These are phyloP conservation scores for Leucosporidium creatinivorum DNA, from an alignment of 768 basidiomycete genomes.

Conservation along the genomic window DNA sequence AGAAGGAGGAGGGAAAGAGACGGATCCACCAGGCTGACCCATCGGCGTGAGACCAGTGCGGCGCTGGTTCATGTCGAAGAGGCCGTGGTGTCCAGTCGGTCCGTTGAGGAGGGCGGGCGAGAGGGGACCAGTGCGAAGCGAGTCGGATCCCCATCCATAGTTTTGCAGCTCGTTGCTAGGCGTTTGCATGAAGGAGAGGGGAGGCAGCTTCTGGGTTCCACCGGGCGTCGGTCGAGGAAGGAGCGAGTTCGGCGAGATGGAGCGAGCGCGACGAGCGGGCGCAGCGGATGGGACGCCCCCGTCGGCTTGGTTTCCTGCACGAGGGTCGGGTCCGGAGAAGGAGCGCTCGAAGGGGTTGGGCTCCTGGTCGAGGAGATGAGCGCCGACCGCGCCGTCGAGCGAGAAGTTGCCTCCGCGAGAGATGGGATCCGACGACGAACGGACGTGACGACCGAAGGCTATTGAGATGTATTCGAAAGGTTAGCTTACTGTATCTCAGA, in stretches of 20 bases:
- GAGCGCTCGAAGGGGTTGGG: conserved; percentile 94
- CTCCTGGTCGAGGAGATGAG: conserved; percentile 50
- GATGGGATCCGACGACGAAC: conserved; percentile 30
- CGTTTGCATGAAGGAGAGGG: conserved; percentile 65
- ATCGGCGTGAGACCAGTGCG: conserved; percentile 75
- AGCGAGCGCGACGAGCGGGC: conserved; percentile 19
- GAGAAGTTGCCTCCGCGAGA: conserved; percentile 31
- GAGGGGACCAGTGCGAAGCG: conserved; percentile 83
- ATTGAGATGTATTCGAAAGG: neutral
- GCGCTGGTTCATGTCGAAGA: conserved; percentile 59
- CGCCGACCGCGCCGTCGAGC: conserved; percentile 7
- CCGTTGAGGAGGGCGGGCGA: conserved; percentile 94
- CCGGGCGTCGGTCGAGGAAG: conserved; percentile 17
- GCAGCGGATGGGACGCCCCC: conserved; percentile 3
- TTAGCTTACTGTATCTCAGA: too few relatives aligned
- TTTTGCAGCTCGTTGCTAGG: conserved; percentile 48
- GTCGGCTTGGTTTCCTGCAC: conserved; percentile 12
- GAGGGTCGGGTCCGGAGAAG: conserved; percentile 51
- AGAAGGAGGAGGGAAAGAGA: conserved; percentile 68
- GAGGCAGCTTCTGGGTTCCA: conserved; percentile 58
- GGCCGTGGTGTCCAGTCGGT: conserved; percentile 50
- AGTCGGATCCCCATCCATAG: conserved; percentile 59
- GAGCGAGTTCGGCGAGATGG: conserved; percentile 17
- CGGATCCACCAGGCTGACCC: conserved; percentile 9
- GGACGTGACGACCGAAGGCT: conserved; percentile 5